Evolutionary conservation across 352 stramenopile species (phyloP), one percentile per base, ranked within the genome.

Genomic region (Phytophthora pluvialis): DNA sequence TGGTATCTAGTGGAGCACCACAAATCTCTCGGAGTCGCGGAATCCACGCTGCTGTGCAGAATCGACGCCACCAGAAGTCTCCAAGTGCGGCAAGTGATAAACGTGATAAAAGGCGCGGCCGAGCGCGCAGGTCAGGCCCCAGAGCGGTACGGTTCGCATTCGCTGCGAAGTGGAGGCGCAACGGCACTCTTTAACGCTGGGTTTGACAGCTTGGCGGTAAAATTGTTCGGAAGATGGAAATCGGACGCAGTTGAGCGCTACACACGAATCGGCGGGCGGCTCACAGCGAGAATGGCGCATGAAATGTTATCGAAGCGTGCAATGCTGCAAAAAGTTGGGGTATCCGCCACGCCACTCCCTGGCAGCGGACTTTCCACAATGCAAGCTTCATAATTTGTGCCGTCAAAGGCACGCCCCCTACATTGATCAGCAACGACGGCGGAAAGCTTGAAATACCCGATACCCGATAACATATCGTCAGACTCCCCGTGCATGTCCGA

Each of bases 1-100:
- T 65, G 47, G 39, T 65, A 43, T 25, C 15, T 51, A 1, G 36
- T 45, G 16, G 10, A 45, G 2, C 45, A 58, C 28, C 35, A 64
- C 12, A 49, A 29, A 9, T 15, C 28, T 1, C 3, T 57, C 1
- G 45, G 36, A 4, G 36, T 18, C 0, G 16, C 25, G 2, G n/a
- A 12, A 50, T 11, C 26, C 35, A 31, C 36, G 3, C 5, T 64
- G 7, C 29, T 64, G 2, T 56, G 56, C 38, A 46, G 25, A 21
- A 39, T 58, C 10, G 45, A 43, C 10, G 4, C 4, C 1, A 3
- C 11, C 1, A 10, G 1, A 15, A 45, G 44, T 11, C 11, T 56
- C 1, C 46, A 64, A 54, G 26, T 53, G 13, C 16, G 6, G 1
- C 15, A 54, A 3, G 32, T 62, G 0, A 32, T 62, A 9, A 28